Evolutionary conservation across 495 filamentous ascomycete species (phyloP).

Genomic region (Talaromyces nanjingensis): DNA sequence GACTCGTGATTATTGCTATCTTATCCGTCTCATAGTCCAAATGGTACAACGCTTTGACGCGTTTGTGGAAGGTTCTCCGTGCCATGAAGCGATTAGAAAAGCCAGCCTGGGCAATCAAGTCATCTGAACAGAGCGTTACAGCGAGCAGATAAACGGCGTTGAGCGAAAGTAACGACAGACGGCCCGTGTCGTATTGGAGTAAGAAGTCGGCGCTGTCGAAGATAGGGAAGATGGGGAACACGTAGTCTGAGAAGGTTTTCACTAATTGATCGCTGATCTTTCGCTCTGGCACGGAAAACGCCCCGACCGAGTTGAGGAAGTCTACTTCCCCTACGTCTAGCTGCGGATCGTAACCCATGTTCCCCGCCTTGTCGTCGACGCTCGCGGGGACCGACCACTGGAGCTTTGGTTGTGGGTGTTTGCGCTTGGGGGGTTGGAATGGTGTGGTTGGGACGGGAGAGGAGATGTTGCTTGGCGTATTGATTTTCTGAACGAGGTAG

Average conservation of each 20-base stretch:
- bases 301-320: conserved; percentile 1
- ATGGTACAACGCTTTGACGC: conserved; percentile 19
- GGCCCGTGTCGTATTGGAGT: not conserved
- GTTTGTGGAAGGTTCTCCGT: conserved; percentile 12
- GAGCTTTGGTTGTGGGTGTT: not conserved
- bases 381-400: conserved; percentile 2
- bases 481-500: conserved; percentile 6
- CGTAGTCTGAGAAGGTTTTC: conserved; percentile 4
- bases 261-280: conserved; percentile 6
- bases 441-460: not conserved
- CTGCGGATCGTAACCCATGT: conserved; percentile 1
- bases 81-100: conserved; percentile 3
- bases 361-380: conserved; percentile 1
- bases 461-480: not conserved
- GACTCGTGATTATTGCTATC: conserved; percentile 9
- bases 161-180: not conserved
- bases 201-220: conserved; percentile 2
- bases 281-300: not conserved
- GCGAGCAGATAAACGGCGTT: conserved; percentile 4
- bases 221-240: not conserved
- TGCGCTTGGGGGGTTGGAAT: not conserved
- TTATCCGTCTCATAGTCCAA: conserved; percentile 17
- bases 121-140: not conserved
- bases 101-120: conserved; percentile 3
- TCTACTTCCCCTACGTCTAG: not conserved